Base-by-base conservation (phyloP, 2,329 filamentous ascomycete species). In the Arachnomyces sp. region DNA sequence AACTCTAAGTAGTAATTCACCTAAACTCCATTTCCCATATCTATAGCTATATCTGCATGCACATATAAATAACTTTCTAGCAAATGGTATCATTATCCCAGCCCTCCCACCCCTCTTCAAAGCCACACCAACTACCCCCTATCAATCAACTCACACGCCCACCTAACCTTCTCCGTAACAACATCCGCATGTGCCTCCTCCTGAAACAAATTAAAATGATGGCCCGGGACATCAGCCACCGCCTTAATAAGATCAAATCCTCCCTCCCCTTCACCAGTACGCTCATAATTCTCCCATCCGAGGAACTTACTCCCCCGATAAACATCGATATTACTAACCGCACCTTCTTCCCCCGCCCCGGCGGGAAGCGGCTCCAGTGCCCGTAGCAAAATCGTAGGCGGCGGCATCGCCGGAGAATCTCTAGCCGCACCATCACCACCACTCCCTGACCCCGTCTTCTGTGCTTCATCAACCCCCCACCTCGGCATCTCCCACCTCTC, bases 261-360 rank as follows among this genome's bases (percentile, higher is more conserved):
- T 25, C 21, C 21, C 21, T 9, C 21, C 21, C 9, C 21, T 9
- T 25, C 21, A 25, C 21, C 21, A n/a, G n/a, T n/a, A n/a, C n/a
- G n/a, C n/a, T n/a, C n/a, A 34, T 49, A 46, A 21, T 47, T 36
- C 14, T 52, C 48, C 49, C 49, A 52, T n/a, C 49, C 49, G 13
- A 52, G 32, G 7, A 39, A 42, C 14, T 31, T 31, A 16, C 32
- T 30, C 9, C 44, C 34, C n/a, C 49, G 48, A 15, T 34, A 32
- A 21, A 45, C 34, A 39, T 52, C 49, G 11, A 52, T 44, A 16
- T 45, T 40, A 30, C 36, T 39, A 28, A 49, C 39, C 11, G 40
- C 34, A 18, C 34, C 35, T n/a, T 14, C 31, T 32, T 4, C 15
- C 31, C 15, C 7, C 31, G n/a, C 31, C 31, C 31, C 31, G 5